phyloP scores from a whole-genome alignment of 2,329 filamentous ascomycete genomes.

The Lojkania enalia region DNA sequence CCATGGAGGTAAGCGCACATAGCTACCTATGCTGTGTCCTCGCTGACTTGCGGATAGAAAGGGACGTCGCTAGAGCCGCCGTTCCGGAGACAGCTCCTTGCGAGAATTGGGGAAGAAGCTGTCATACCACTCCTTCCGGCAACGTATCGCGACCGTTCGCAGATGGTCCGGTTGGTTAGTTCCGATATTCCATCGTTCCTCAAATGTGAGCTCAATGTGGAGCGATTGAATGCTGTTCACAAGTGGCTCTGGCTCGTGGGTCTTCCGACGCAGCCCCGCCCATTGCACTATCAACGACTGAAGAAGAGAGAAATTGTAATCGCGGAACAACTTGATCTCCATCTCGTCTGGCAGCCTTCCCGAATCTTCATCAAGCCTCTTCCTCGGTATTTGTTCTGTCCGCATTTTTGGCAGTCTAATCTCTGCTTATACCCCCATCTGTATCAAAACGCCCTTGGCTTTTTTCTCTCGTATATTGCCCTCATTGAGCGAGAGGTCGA shows the following conservation, averaged over 20 bases:
- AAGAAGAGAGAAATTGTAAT: slow-evolving; percentile 26
- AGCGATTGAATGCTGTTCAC: slow-evolving; percentile 22
- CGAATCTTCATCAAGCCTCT: slow-evolving; percentile 27
- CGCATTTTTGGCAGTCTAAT: slow-evolving; percentile 22
- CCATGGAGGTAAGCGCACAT: too few relatives aligned
- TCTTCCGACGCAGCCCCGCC: slow-evolving; percentile 20
- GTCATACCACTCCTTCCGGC: slow-evolving; percentile 20
- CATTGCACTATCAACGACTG: slow-evolving; percentile 24
- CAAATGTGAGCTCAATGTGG: slow-evolving; percentile 19
- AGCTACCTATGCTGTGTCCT: too few relatives aligned
- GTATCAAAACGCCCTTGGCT: slow-evolving; percentile 24
- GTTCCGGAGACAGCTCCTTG: slow-evolving; percentile 12
- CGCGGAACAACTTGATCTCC: slow-evolving; percentile 26
- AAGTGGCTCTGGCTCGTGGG: slow-evolving; percentile 25
- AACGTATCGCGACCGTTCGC: slow-evolving; percentile 19
- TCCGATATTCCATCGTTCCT: slow-evolving; percentile 20
- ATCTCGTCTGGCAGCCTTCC: slow-evolving; percentile 24
- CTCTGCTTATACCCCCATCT: slow-evolving; percentile 20
- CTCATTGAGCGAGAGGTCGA: slow-evolving; percentile 27
- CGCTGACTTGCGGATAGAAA: too few relatives aligned
- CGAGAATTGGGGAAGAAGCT: slow-evolving; percentile 3
- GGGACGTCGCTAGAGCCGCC: slow-evolving; percentile 15
- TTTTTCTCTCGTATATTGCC: slow-evolving; percentile 24
- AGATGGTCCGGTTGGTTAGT: slow-evolving; percentile 18
- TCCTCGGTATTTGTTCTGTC: slow-evolving; percentile 22